phyloP scores from a whole-genome alignment of 129 eudicot genomes.

The Flaveria robusta region DNA sequence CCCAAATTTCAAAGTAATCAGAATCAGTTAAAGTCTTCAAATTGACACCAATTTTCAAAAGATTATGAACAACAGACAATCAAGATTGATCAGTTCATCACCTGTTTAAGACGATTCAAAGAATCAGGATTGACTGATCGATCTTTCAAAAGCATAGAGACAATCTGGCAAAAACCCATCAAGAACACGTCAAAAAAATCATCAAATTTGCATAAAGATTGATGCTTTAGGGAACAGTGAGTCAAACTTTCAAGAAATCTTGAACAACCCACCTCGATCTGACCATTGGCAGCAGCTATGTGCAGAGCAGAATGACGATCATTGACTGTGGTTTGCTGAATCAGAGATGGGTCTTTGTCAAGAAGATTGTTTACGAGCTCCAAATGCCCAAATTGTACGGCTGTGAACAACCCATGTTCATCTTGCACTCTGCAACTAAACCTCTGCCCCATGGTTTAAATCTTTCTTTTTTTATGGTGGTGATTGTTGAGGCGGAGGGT shows the following conservation, averaged over 20 bases:
- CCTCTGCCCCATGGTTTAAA: slow-evolving; percentile 58
- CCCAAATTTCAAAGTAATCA: not conserved
- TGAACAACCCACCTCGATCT: slow-evolving; percentile 58
- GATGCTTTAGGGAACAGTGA: too few relatives aligned
- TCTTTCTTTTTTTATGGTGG: too few relatives aligned
- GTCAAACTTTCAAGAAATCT: not conserved
- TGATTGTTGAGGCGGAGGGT: not conserved
- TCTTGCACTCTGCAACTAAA: slow-evolving; percentile 48
- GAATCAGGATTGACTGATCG: slow-evolving; percentile 55
- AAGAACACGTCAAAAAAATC: not conserved
- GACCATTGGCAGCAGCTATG: slow-evolving; percentile 78
- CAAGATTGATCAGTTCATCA: not conserved
- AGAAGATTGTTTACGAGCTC: slow-evolving; percentile 34
- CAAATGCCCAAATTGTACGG: slow-evolving; percentile 54
- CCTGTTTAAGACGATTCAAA: slow-evolving; percentile 71
- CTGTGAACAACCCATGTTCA: slow-evolving; percentile 47
- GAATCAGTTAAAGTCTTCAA: too few relatives aligned
- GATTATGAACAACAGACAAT: not conserved
- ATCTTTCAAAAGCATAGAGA: slow-evolving; percentile 49
- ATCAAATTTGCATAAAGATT: too few relatives aligned
- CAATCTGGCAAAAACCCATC: slow-evolving; percentile 44
- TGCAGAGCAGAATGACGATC: slow-evolving; percentile 70
- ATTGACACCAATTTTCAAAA: too few relatives aligned
- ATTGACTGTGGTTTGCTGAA: slow-evolving; percentile 43
- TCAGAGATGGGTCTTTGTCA: slow-evolving; percentile 39